Base-by-base conservation (phyloP, 495 filamentous ascomycete species). In the Penicillium alfredii region DNA sequence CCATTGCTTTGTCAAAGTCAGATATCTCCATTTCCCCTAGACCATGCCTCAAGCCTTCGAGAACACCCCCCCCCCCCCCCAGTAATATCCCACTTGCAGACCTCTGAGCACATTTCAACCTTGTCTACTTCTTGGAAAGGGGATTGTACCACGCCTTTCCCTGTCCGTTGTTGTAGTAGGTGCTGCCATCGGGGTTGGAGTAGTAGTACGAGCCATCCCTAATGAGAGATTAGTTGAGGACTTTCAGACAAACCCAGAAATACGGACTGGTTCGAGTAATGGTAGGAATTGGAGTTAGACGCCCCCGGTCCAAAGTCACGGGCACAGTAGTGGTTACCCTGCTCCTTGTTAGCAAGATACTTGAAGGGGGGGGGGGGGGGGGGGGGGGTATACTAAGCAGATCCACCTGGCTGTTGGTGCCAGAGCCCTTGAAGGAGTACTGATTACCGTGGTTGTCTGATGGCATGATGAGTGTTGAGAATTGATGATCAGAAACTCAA, bases 131-230 rank as follows among this genome's bases (percentile, higher is more conserved):
- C 23, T 2, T 3, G 23, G 23, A 25, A 17, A 55, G 30, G 15
- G 61, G 40, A 8, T 42, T 61, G 40, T 68, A 68, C 2, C 3
- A 44, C 1, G 53, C 38, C 1, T 37, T 29, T 1, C 64, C 64
- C 14, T 43, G 48, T n/a, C 64, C 60, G 27, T 45, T 36, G 41
- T 66, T 66, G 53, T 66, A 58, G 42, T 68, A 67, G 1, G 42
- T 64, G 15, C 57, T 63, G 10, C 61, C 60, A 25, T 63, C 48
- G 15, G 64, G 32, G 38, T 67, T 69, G 30, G 46, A 55, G 44
- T 69, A 69, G 31, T 66, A 66, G 38, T 67, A 68, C 23, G 61
- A 62, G 9, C 61, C 63, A 49, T 60, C 26, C 13, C 58, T 59
- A 22, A 9, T 18, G 4, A 17, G 9, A 12, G 13, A 25, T 4